These are phyloP conservation scores for Vitis hybrid DNA, from an alignment of 177 flowering plant species.

Conservation along the genomic window DNA sequence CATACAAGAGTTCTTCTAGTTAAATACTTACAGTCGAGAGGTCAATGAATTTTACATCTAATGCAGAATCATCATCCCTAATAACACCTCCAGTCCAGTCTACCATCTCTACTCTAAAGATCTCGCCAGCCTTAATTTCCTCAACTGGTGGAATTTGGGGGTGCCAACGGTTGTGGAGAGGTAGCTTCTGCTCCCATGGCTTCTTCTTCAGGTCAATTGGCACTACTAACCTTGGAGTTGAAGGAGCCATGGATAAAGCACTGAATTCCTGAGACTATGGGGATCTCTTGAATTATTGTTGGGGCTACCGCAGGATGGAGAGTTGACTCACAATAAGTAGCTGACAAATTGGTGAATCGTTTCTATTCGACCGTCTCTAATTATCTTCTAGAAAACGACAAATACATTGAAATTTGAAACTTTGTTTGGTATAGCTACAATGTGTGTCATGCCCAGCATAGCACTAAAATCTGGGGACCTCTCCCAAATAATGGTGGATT, in stretches of 20 bases:
- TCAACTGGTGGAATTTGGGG: constrained; percentile 73
- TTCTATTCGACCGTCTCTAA: constrained; percentile 22
- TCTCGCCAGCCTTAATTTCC: constrained; percentile 54
- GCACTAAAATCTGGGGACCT: too few species aligned
- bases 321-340: constrained; percentile 10
- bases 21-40: constrained; percentile 68
- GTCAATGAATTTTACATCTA: constrained; percentile 66
- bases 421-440: not conserved
- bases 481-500: too few species aligned
- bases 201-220: constrained; percentile 66
- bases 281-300: too few species aligned
- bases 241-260: constrained; percentile 61
- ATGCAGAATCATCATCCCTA: constrained; percentile 64
- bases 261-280: not conserved
- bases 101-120: constrained; percentile 80
- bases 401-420: not conserved
- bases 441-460: too few species aligned
- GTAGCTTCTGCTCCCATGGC: constrained; percentile 68
- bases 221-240: constrained; percentile 60
- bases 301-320: not conserved
- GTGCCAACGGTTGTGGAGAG: constrained; percentile 92
- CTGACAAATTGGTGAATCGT: constrained; percentile 13
- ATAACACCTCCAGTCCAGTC: constrained; percentile 86
- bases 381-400: not conserved
- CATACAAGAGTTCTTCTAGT: too few species aligned